Evolutionary conservation across 345 rosid genomes (phyloP).

Genomic region (Corchorus capsularis): DNA sequence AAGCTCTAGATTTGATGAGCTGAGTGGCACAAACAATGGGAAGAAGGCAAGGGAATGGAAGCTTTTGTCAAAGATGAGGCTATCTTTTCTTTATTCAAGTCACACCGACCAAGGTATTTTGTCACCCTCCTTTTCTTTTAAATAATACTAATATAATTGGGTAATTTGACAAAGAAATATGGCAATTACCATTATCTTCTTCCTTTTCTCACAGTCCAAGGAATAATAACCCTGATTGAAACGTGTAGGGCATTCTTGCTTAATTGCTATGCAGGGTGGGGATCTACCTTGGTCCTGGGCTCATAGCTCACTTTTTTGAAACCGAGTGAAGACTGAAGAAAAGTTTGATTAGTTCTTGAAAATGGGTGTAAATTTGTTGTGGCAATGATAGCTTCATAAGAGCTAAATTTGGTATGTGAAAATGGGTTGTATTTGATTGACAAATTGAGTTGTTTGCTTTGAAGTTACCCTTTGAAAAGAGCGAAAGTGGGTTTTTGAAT

Average conservation of each 20-base stretch:
- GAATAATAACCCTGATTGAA: neutral
- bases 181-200: neutral
- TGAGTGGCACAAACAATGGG: neutral
- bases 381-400: neutral
- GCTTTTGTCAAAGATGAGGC: conserved; percentile 15
- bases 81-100: neutral
- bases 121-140: neutral
- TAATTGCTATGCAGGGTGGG: neutral
- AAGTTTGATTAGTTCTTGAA: neutral
- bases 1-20: conserved; percentile 6
- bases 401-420: neutral
- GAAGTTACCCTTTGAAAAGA: too few species aligned
- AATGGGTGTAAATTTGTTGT: too few species aligned
- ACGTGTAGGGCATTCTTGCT: conserved; percentile 7
- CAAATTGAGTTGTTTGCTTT: neutral
- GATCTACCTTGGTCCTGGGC: neutral
- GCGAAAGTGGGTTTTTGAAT: neutral
- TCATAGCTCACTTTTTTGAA: neutral
- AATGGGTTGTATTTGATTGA: neutral
- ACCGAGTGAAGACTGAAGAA: neutral
- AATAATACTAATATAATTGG: neutral
- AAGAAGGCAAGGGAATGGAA: neutral
- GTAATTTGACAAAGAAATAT: neutral
- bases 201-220: conserved; percentile 12
- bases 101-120: neutral